Evolutionary conservation across 2,329 filamentous ascomycete species (phyloP), one percentile per base, ranked within the genome.

Genomic region (Arthrobotrys megalospora): DNA sequence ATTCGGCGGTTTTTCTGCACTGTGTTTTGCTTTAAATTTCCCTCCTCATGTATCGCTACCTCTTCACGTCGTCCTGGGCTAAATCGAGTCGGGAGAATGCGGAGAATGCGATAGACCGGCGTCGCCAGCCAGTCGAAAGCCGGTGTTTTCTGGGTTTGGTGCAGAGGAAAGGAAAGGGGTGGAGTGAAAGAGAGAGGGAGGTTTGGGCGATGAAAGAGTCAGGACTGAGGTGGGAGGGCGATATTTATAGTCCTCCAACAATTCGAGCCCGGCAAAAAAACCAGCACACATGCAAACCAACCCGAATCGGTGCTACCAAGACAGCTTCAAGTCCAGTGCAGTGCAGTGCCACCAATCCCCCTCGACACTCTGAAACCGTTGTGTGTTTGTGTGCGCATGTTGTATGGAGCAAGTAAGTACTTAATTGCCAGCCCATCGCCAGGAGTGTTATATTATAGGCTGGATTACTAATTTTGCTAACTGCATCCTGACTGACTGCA

Each of bases 161-260:
- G 66, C 41, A 36, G n/a, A 48, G 24, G 41, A 66, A 50, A 66
- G 50, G 75, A 67, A 62, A 19, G 36, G 45, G 10, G 34, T 19
- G 43, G 55, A 68, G n/a, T n/a, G n/a, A 47, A 52, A 65, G 67
- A 48, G 66, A 58, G 62, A 60, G 71, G 38, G 62, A 78, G 63
- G 24, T 64, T 78, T 72, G 60, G 67, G 60, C 36, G 43, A 32
- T 28, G 75, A 19, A 72, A 62, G 62, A 41, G 48, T 52, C 64
- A 72, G 62, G 50, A 45, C 55, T 48, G 43, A 66, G 63, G 67
- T 58, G 43, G 75, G 67, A 47, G 45, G 67, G 67, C 62, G 67
- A 72, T 78, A 72, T 78, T 78, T 78, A 78, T 78, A 78, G 73
- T 77, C 72, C 63, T 36, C 62, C 75, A 50, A 72, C 63, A 68